A percentile compares a stretch with the other conserved stretches of the same genome.
These are phyloP conservation scores for Wickerhamomyces queroliae DNA, from an alignment of 805 yeast genomes.

Conservation along the genomic window DNA sequence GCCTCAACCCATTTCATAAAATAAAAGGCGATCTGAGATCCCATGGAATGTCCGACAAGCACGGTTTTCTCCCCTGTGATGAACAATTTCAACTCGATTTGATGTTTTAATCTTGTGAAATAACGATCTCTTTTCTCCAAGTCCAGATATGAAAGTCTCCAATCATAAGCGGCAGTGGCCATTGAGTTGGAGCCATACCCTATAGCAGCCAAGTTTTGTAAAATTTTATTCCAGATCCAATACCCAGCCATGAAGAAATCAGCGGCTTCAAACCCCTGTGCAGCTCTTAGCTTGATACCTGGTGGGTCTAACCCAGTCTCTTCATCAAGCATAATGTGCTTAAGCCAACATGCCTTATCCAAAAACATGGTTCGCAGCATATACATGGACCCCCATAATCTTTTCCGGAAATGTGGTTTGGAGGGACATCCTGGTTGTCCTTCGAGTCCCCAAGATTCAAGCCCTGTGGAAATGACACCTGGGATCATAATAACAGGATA, in stretches of 20 bases:
- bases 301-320: slow-evolving; percentile 93
- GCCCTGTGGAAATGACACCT: slow-evolving; percentile 92
- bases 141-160: slow-evolving; percentile 90
- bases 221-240: slow-evolving; percentile 96
- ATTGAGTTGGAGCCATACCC: slow-evolving; percentile 91
- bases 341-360: slow-evolving; percentile 91
- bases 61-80: slow-evolving; percentile 61
- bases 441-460: slow-evolving; percentile 86
- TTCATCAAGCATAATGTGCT: slow-evolving; percentile 83
- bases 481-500: slow-evolving; percentile 91
- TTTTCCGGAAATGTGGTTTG: slow-evolving; percentile 77
- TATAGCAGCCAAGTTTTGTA: slow-evolving; percentile 90
- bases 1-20: slow-evolving; percentile 98
- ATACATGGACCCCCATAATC: slow-evolving; percentile 96
- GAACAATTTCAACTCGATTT: slow-evolving; percentile 56
- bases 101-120: slow-evolving; percentile 68
- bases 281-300: slow-evolving; percentile 73
- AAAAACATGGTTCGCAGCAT: slow-evolving; percentile 90
- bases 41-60: slow-evolving; percentile 95
- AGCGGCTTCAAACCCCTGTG: slow-evolving; percentile 95
- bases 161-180: slow-evolving; percentile 90
- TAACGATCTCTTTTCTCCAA: slow-evolving; percentile 83
- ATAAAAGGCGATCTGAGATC: slow-evolving; percentile 81
- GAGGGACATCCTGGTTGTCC: slow-evolving; percentile 80
- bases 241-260: slow-evolving; percentile 96